Evolutionary conservation across 306 rosid genomes (phyloP).

Genomic region (Pterocarpus santalinus): DNA sequence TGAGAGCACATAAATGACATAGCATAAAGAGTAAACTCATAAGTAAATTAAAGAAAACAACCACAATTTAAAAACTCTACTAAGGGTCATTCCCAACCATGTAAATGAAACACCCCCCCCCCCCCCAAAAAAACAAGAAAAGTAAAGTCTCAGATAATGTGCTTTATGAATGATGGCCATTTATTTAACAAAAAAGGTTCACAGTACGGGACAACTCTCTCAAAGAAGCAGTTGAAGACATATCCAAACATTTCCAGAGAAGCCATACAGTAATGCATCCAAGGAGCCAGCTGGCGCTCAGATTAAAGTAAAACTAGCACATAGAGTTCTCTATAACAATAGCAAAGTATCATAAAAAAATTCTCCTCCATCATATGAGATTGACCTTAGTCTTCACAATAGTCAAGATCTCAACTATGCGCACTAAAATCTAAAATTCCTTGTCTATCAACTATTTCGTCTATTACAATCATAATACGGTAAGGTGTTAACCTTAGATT

Average conservation of each 20-base stretch:
- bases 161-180: conserved; percentile 23
- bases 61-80: conserved; percentile 13
- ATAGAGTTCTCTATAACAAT: conserved; percentile 5
- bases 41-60: conserved; percentile 41
- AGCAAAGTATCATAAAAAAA: background rate
- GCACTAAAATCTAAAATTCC: conserved; percentile 30
- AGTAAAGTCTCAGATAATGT: background rate
- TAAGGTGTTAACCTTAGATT: background rate
- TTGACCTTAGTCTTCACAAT: conserved; percentile 20
- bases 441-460: background rate
- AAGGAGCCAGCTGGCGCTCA: background rate
- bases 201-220: conserved; percentile 22
- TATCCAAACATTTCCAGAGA: conserved; percentile 29
- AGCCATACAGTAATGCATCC: conserved; percentile 13
- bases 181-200: conserved; percentile 24
- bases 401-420: background rate
- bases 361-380: conserved; percentile 1
- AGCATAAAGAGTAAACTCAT: conserved; percentile 33
- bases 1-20: conserved; percentile 34
- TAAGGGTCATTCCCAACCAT: conserved; percentile 21
- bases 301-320: background rate
- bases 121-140: background rate
- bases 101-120: background rate
- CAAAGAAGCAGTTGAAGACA: conserved; percentile 6
- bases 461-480: background rate